A percentile compares a stretch with the other conserved stretches of the same genome.
Evolutionary conservation across 1,284 basidiomycete genomes (phyloP).

Genomic region (Abortiporus biennis): DNA sequence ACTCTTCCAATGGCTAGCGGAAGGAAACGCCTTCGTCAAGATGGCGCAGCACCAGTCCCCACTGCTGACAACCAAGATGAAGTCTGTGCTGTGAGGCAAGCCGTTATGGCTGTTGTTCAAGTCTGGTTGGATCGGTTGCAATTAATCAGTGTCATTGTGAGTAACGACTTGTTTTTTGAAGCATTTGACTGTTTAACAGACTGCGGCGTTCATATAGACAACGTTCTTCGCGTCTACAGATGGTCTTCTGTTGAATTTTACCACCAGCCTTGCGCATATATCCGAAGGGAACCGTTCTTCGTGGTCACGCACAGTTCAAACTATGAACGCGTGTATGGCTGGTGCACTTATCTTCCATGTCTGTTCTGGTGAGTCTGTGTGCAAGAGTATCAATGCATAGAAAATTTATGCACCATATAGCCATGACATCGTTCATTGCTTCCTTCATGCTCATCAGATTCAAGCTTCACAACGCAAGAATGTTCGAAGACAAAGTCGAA

Average conservation of each 20-base stretch:
- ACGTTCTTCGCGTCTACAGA: constrained; percentile 60
- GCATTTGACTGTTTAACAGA: neutral
- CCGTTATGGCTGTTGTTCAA: constrained; percentile 42
- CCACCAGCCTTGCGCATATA: constrained; percentile 17
- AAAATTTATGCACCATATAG: constrained; percentile 19
- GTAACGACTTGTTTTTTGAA: constrained; percentile 14
- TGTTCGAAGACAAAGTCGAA: neutral
- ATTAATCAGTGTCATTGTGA: constrained; percentile 51
- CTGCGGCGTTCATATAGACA: constrained; percentile 31
- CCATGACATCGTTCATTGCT: constrained; percentile 51
- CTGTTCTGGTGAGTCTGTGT: constrained; percentile 37
- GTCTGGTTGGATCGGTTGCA: constrained; percentile 58
- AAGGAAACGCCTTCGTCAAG: neutral
- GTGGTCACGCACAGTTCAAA: constrained; percentile 20
- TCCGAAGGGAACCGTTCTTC: neutral
- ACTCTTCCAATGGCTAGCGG: neutral
- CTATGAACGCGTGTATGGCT: constrained; percentile 40
- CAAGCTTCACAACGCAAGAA: constrained; percentile 42
- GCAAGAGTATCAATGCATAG: neutral
- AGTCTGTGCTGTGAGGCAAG: constrained; percentile 35
- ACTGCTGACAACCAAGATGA: constrained; percentile 21
- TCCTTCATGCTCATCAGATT: constrained; percentile 53
- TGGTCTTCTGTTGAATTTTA: constrained; percentile 42
- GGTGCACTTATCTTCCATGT: constrained; percentile 49
- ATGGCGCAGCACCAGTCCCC: neutral